Conservation (phyloP, 257 asterid genomes). For the Nicotiana paniculata region DNA sequence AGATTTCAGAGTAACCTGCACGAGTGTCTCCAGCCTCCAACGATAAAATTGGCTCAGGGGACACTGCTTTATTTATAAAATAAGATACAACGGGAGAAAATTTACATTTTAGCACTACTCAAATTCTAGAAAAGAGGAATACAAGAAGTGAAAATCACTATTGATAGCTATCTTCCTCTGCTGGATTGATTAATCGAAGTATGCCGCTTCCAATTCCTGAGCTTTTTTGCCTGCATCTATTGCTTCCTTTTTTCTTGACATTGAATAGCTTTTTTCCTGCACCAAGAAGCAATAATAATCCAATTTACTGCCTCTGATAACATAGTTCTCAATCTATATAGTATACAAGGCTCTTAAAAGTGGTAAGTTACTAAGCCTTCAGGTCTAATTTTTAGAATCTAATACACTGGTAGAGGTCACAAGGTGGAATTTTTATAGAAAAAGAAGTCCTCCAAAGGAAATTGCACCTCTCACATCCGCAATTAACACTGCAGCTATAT, state of each 20-base stretch:
- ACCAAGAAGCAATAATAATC: constrained; percentile 1
- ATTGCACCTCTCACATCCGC: no score
- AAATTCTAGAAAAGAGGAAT: neutral
- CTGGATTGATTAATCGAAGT: constrained; percentile 35
- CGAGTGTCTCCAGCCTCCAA: neutral
- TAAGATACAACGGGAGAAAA: neutral
- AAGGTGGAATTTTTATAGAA: neutral
- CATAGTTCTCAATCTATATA: neutral
- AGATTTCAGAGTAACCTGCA: neutral
- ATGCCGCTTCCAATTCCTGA: constrained; percentile 37
- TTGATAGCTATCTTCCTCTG: neutral
- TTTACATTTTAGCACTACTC: neutral
- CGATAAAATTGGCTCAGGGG: neutral
- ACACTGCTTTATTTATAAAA: neutral
- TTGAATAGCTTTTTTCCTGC: constrained; percentile 58
- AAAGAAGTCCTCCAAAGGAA: neutral
- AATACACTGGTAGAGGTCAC: neutral
- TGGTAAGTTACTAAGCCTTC: neutral
- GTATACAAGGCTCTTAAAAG: neutral
- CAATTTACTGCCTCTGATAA: neutral
- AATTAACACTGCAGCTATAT: no score
- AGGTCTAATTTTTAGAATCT: neutral
- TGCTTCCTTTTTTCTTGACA: constrained; percentile 53
- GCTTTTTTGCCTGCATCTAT: constrained; percentile 51
- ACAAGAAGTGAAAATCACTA: neutral